Percentiles rank a stretch among this genome's conserved stretches.
These are phyloP conservation scores for Globisporangium carolinianum DNA, from an alignment of 352 stramenopile genomes.

Conservation along the genomic window DNA sequence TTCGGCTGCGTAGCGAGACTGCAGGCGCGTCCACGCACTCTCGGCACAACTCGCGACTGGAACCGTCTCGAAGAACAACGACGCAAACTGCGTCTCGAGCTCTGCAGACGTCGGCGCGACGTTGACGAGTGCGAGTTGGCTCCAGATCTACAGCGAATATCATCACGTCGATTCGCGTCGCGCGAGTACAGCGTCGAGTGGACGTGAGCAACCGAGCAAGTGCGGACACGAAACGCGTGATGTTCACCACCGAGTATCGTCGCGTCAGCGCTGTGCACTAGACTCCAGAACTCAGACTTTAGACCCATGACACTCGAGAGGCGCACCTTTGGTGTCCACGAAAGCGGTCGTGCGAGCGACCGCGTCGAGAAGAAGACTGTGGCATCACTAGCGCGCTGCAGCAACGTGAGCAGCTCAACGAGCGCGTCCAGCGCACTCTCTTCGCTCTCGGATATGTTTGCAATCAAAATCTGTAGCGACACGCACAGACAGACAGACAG, in stretches of 20 bases:
- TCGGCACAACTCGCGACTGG: slow-evolving; percentile 4
- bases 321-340: slow-evolving; percentile 46
- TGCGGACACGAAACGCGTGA: neutral
- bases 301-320: neutral
- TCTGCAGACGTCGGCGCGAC: slow-evolving; percentile 29
- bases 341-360: slow-evolving; percentile 20
- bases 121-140: slow-evolving; percentile 36
- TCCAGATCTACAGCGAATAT: slow-evolving; percentile 28
- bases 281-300: neutral
- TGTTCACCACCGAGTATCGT: too few relatives aligned
- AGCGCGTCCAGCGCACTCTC: slow-evolving; percentile 27
- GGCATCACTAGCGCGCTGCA: slow-evolving; percentile 32
- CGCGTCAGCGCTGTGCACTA: neutral
- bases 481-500: neutral
- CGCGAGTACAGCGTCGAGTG: too few relatives aligned
- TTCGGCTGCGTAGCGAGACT: slow-evolving; percentile 2
- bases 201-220: neutral
- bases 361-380: slow-evolving; percentile 35
- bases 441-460: slow-evolving; percentile 38
- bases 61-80: slow-evolving; percentile 16
- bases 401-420: slow-evolving; percentile 28
- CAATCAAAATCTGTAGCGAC: slow-evolving; percentile 31
- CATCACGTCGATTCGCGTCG: too few relatives aligned
- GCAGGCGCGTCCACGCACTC: slow-evolving; percentile 5
- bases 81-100: slow-evolving; percentile 30